Evolutionary conservation across 805 yeast genomes (phyloP), one percentile per base, ranked within the genome.

Genomic region (Ogataea trehalophila): DNA sequence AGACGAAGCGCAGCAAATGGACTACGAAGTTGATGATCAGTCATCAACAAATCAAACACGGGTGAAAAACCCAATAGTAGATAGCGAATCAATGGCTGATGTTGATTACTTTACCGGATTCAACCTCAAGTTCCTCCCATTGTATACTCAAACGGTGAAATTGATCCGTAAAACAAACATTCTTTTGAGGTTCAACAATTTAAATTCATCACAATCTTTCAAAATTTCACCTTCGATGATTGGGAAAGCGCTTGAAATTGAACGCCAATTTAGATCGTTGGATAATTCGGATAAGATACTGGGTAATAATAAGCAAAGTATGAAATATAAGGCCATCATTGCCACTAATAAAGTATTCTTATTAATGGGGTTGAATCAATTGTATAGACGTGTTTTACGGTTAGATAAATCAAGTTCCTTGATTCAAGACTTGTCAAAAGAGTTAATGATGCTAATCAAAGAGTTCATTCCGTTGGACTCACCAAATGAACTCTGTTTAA

Each of bases 51-150:
- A 26, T 11, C 31, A 26, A 6, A 9, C 31, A 9, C 8, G 11
- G 4, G 9, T 26, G 9, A 6, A 26, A 26, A 26, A 26, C 4
- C 9, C 31, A 26, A 26, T 26, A 26, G 11, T 26, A 5, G 46
- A 49, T 2, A 57, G 55, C 14, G 70, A 66, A 42, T 58, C 66
- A 0, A 59, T 57, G 35, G 63, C 64, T 31, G 80, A 77, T 53
- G 78, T 84, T 43, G 89, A 84, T 58, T 77, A 75, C 47, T 68
- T 83, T 43, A 67, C 76, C 45, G 95, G 94, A 1, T 79, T 87
- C 60, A 90, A 86, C 53, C 69, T 81, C 13, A 72, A 71, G 50
- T 72, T 85, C 47, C 66, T 86, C 18, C 83, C 86, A 0, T 71
- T 75, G 33, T 78, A 79, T 51, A 73, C 83, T 18, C 74, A 78